Conservation (phyloP, 441 rosid genomes). For the Arabidopsis hybrid region DNA sequence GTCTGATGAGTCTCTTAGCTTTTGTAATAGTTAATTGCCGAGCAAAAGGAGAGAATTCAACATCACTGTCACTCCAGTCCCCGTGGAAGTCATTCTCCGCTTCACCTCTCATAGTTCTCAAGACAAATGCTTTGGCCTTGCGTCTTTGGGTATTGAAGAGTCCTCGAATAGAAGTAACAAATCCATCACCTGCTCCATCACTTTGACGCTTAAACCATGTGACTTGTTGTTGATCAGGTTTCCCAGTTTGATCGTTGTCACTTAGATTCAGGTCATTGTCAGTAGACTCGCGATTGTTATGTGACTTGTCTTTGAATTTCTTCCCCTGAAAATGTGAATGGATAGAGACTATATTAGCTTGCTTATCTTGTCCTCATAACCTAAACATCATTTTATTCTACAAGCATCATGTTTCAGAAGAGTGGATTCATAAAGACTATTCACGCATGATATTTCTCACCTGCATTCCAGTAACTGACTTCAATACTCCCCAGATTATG, state of each 20-base stretch:
- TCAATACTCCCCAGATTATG: conserved; percentile 93
- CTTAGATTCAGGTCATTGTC: conserved; percentile 84
- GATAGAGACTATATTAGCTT: conserved; percentile 2
- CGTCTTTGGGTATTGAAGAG: conserved; percentile 95
- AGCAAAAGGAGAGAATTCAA: conserved; percentile 85
- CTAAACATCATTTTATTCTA: conserved; percentile 9
- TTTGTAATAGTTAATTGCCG: conserved; percentile 93
- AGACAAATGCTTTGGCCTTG: conserved; percentile 94
- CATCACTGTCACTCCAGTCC: conserved; percentile 98
- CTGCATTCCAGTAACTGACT: conserved; percentile 99
- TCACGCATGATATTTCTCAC: conserved; percentile 43
- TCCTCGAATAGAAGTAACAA: conserved; percentile 93
- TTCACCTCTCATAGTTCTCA: conserved; percentile 98
- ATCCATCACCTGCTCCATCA: conserved; percentile 99
- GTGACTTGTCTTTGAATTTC: conserved; percentile 92
- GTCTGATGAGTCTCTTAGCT: conserved; percentile 86
- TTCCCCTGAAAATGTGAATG: conserved; percentile 69
- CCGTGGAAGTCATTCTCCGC: conserved; percentile 89
- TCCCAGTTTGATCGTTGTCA: conserved; percentile 82
- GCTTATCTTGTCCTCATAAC: background rate
- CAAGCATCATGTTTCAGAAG: background rate
- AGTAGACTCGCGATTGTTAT: conserved; percentile 61
- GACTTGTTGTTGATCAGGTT: conserved; percentile 65
- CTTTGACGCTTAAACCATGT: conserved; percentile 82
- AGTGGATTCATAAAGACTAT: background rate